A percentile compares a stretch with the other conserved stretches of the same genome.
phyloP scores from a whole-genome alignment of 768 basidiomycete genomes.

The Plicaturopsis crispa region DNA sequence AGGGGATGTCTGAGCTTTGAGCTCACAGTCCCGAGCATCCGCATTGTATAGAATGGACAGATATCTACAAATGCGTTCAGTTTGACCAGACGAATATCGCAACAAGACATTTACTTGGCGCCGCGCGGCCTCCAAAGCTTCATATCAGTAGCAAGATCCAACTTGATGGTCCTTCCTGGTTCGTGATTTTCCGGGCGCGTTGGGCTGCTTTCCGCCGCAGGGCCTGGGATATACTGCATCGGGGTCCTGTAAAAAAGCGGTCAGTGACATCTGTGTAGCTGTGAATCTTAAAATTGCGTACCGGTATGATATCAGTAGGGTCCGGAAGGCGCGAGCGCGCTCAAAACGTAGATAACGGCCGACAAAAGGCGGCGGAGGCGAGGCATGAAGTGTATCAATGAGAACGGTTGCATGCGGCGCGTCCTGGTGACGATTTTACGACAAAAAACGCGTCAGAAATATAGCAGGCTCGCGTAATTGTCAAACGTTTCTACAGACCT shows the following conservation, averaged over 20 bases:
- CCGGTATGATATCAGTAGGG: slow-evolving; percentile 73
- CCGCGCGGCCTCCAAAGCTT: slow-evolving; percentile 45
- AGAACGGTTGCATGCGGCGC: slow-evolving; percentile 48
- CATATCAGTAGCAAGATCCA: slow-evolving; percentile 54
- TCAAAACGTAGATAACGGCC: slow-evolving; percentile 74
- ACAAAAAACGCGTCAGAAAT: no score
- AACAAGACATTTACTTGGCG: slow-evolving; percentile 35
- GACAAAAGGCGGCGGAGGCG: slow-evolving; percentile 53
- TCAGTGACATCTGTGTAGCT: not conserved
- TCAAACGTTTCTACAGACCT: slow-evolving; percentile 34
- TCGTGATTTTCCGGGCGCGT: no score
- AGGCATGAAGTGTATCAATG: slow-evolving; percentile 51
- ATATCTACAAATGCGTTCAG: slow-evolving; percentile 15
- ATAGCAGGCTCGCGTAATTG: slow-evolving; percentile 1
- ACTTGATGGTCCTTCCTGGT: slow-evolving; percentile 25
- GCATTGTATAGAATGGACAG: slow-evolving; percentile 46
- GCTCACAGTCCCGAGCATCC: slow-evolving; percentile 40
- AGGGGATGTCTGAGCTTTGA: slow-evolving; percentile 14
- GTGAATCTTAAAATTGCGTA: slow-evolving; percentile 16
- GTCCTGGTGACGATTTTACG: no score
- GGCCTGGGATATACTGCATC: slow-evolving; percentile 6
- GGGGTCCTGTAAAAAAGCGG: slow-evolving; percentile 9
- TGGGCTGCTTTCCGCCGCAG: not conserved
- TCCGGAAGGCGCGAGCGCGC: slow-evolving; percentile 67
- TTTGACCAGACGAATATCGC: slow-evolving; percentile 1